phyloP scores from a whole-genome alignment of 768 basidiomycete genomes.

The Obba rivulosa region DNA sequence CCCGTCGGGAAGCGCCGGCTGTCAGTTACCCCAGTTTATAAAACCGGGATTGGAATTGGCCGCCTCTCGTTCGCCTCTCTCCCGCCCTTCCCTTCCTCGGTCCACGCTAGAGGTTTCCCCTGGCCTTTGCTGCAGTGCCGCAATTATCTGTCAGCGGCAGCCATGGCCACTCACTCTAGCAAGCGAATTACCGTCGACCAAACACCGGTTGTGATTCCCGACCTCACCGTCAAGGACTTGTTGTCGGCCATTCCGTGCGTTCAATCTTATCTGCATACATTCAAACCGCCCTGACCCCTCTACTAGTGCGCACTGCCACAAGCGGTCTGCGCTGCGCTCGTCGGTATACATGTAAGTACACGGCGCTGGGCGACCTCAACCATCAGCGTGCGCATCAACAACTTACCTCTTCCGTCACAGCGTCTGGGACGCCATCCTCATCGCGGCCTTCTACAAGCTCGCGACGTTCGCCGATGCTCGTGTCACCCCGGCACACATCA shows the following conservation, averaged over 20 bases:
- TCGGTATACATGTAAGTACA: slow-evolving; percentile 66
- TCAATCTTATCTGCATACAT: background rate
- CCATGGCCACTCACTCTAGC: slow-evolving; percentile 12
- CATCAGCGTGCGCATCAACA: slow-evolving; percentile 11
- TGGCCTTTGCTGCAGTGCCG: background rate
- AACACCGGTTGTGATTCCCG: slow-evolving; percentile 64
- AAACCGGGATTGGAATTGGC: slow-evolving; percentile 6
- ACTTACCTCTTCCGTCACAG: slow-evolving; percentile 30
- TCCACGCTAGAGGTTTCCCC: slow-evolving; percentile 2
- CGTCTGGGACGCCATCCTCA: slow-evolving; percentile 68
- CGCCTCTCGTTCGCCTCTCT: slow-evolving; percentile 12
- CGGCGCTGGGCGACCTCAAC: slow-evolving; percentile 1
- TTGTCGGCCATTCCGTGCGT: slow-evolving; percentile 79
- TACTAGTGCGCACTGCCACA: slow-evolving; percentile 74
- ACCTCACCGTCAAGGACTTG: slow-evolving; percentile 84
- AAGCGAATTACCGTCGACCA: slow-evolving; percentile 41
- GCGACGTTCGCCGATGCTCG: slow-evolving; percentile 60
- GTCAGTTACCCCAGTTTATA: slow-evolving; percentile 11
- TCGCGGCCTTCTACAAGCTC: slow-evolving; percentile 62
- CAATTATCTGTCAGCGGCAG: background rate
- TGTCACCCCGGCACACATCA: slow-evolving; percentile 49
- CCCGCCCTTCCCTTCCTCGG: slow-evolving; percentile 9
- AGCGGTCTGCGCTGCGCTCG: slow-evolving; percentile 82
- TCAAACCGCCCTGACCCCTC: background rate
- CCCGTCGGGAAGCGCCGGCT: slow-evolving; percentile 6